Percentiles rank a stretch among this genome's conserved stretches.
These are phyloP conservation scores for Ampelomyces quisqualis DNA, from an alignment of 2,329 filamentous ascomycete genomes.

Conservation along the genomic window DNA sequence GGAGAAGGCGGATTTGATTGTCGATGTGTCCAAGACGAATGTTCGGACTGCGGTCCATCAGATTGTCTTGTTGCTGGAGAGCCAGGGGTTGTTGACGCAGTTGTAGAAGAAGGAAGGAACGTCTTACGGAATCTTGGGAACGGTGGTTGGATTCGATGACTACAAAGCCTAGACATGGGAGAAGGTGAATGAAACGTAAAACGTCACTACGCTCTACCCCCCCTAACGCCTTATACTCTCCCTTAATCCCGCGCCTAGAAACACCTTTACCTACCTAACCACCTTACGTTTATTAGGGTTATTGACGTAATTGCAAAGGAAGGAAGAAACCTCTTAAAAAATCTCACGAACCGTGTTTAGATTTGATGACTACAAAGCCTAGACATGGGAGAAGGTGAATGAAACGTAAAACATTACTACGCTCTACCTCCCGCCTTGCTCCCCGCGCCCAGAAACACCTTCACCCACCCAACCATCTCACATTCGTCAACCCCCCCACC, in stretches of 20 bases:
- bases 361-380: not conserved
- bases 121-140: not conserved
- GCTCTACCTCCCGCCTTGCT: no score
- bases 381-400: not conserved
- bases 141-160: not conserved
- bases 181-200: no score
- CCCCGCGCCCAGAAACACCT: no score
- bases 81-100: constrained; percentile 76
- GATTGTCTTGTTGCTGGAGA: constrained; percentile 91
- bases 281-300: no score
- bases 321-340: not conserved
- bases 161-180: not conserved
- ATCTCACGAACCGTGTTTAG: not conserved
- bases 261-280: no score
- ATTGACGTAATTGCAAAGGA: constrained; percentile 59
- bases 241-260: no score
- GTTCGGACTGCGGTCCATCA: constrained; percentile 95
- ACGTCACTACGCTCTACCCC: no score
- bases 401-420: no score
- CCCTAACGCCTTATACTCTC: no score
- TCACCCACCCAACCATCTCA: no score
- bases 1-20: constrained; percentile 75
- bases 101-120: constrained; percentile 21
- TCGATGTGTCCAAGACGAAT: constrained; percentile 81
- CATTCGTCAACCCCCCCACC: no score